These are phyloP conservation scores for Kodamaea derodonti DNA, from an alignment of 1,139 yeast species.

Conservation along the genomic window DNA sequence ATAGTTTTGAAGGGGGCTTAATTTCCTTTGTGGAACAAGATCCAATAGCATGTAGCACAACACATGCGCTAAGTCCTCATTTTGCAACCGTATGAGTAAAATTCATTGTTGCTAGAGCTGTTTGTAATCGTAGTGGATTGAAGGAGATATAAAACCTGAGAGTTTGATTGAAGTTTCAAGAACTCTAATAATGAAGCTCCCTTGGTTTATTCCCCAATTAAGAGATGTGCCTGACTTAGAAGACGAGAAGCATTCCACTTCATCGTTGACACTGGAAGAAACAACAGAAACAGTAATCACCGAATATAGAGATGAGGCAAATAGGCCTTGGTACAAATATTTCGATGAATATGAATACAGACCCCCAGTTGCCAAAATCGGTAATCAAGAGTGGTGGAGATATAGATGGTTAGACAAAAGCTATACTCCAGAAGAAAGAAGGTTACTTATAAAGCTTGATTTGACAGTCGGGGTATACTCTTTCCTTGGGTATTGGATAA, in stretches of 20 bases:
- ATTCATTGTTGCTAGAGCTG: too few species aligned
- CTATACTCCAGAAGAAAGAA: conserved; percentile 18
- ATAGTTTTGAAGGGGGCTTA: too few species aligned
- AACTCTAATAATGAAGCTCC: conserved; percentile 9
- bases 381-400: conserved; percentile 18
- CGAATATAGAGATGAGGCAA: conserved; percentile 30
- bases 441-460: conserved; percentile 23
- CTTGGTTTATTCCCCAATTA: conserved; percentile 20
- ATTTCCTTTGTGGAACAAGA: too few species aligned
- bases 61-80: too few species aligned
- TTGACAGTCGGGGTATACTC: conserved; percentile 22
- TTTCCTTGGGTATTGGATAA: conserved; percentile 26
- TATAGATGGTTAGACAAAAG: conserved; percentile 18
- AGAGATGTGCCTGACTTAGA: conserved; percentile 14
- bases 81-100: too few species aligned
- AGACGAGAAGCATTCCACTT: too few species aligned
- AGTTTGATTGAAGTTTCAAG: too few species aligned
- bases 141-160: too few species aligned
- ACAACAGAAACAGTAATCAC: conserved; percentile 4
- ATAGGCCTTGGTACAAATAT: conserved; percentile 27
- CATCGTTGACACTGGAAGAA: not conserved
- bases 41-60: too few species aligned
- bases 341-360: conserved; percentile 31
- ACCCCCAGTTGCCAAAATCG: conserved; percentile 13
- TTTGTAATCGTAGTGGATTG: too few species aligned